Evolutionary conservation across 176 grass and related monocot species (phyloP), one percentile per base, ranked within the genome.

Genomic region (Paspalum notatum): DNA sequence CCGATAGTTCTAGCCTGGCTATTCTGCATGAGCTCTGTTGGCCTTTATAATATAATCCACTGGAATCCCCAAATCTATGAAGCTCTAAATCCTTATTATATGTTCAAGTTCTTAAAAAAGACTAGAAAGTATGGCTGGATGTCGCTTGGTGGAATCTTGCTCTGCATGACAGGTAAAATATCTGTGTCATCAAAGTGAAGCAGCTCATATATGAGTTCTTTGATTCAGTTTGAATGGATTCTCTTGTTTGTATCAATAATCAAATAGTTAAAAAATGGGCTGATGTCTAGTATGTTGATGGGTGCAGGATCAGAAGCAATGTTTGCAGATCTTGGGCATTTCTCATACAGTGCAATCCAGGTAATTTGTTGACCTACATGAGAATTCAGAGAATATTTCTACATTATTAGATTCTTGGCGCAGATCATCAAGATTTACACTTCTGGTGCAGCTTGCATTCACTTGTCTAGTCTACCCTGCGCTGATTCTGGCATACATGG

Each of bases 251-350:
- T 63, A 77, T 45, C 10, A 16, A 57, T 21, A 61, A 11, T 54
- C 20, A 4, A 52, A 50, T 49, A 72, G 2, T 32, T 32, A 26
- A 15, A 25, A 81, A 10, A 26, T 87, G 7, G 42, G 53, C 24
- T 90, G 44, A 82, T 37, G 52, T 16, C 49, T 49, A 81, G 42
- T 49, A 39, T 76, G 21, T 22, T 62, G 53, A 81, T 12, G 58
- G 58, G 41, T 73, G 66, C 82, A 98, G 96, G 96, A 84, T 99
- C 96, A 2, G 96, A 99, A 90, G 96, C 96, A 75, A 99, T 99
- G 96, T 99, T 99, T 80, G 96, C 96, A 17, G 96, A 99, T 84
- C 96, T 99, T 68, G 96, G 96, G 4, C 96, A 99, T 71, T 99
- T 99, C 80, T 95, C 96, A 22, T 99, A 91, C 56, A 91, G 86